phyloP scores from a whole-genome alignment of 306 rosid genomes.

The Fragaria nilgerrensis region DNA sequence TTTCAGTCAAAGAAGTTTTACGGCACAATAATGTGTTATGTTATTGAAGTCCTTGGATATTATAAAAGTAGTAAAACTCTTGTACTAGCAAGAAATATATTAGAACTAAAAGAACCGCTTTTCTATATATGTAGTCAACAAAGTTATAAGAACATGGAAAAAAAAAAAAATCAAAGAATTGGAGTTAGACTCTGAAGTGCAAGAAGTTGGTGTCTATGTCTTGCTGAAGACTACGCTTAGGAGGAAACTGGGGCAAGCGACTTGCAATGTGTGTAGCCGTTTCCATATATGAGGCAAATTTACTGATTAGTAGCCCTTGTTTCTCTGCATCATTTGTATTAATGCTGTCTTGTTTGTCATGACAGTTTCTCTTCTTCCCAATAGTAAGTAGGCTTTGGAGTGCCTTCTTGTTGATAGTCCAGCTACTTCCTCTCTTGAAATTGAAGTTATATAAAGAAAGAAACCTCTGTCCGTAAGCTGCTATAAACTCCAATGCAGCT shows the following conservation, averaged over 20 bases:
- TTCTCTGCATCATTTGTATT: slow-evolving; percentile 13
- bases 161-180: no score
- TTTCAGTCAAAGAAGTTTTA: no score
- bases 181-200: slow-evolving; percentile 50
- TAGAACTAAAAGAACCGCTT: background rate
- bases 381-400: slow-evolving; percentile 27
- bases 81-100: no score
- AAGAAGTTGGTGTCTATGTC: slow-evolving; percentile 38
- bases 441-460: slow-evolving; percentile 61
- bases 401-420: slow-evolving; percentile 50
- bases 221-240: slow-evolving; percentile 37
- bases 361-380: slow-evolving; percentile 22
- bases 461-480: slow-evolving; percentile 69
- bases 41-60: no score
- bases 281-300: slow-evolving; percentile 37
- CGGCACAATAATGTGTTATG: background rate
- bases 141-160: background rate
- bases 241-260: slow-evolving; percentile 60
- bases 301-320: slow-evolving; percentile 17
- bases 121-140: background rate
- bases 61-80: no score
- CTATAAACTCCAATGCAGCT: slow-evolving; percentile 69
- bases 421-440: slow-evolving; percentile 57
- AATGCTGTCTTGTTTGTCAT: background rate
- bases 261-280: slow-evolving; percentile 46